Conservation (phyloP, 257 asterid genomes). For the Ligustrum vulgare region DNA sequence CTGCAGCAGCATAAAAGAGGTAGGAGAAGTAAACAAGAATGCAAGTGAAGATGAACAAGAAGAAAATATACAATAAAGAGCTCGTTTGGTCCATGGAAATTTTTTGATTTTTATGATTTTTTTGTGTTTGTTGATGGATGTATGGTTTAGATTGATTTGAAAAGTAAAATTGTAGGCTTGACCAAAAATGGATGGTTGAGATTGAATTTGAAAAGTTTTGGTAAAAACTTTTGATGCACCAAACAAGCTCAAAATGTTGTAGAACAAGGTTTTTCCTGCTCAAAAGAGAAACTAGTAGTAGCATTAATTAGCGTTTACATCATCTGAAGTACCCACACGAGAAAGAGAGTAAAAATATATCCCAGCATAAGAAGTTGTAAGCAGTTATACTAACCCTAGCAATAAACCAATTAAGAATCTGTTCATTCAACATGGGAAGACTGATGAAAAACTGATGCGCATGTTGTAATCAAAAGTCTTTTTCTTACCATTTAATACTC, state of each 20-base stretch:
- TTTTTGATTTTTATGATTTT: too few species aligned
- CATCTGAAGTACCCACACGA: neutral
- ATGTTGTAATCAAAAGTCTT: neutral
- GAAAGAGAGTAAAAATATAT: neutral
- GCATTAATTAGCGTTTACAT: neutral
- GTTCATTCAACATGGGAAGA: neutral
- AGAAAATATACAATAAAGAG: too few species aligned
- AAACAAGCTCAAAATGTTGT: too few species aligned
- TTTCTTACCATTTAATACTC: neutral
- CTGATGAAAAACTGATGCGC: neutral
- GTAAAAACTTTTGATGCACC: too few species aligned
- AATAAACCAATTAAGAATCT: neutral
- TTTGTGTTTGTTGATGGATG: too few species aligned
- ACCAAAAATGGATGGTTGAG: too few species aligned
- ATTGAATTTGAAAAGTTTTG: too few species aligned
- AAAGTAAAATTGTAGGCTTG: too few species aligned
- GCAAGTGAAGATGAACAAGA: neutral
- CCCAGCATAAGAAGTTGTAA: conserved; percentile 9
- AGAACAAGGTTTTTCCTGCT: neutral
- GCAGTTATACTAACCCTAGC: neutral
- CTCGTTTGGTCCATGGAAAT: too few species aligned
- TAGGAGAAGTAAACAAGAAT: neutral
- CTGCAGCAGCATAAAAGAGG: neutral
- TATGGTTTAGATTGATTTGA: too few species aligned
- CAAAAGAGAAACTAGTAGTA: neutral